Conservation (phyloP, 2,329 filamentous ascomycete genomes). For the Aspergillus terreus region DNA sequence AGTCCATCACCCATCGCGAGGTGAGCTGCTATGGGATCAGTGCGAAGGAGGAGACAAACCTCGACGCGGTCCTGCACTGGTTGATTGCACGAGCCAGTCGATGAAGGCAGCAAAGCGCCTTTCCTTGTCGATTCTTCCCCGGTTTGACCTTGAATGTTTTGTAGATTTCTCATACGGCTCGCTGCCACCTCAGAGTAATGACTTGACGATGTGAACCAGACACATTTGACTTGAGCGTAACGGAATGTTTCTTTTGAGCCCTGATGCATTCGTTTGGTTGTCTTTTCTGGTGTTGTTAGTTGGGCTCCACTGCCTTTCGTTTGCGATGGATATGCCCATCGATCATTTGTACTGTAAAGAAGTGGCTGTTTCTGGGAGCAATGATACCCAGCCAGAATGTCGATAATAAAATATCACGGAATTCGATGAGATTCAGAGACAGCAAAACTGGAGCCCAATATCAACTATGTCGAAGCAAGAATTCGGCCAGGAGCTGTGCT, state of each 20-base stretch:
- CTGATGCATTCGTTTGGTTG: neutral
- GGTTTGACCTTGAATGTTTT: constrained; percentile 9
- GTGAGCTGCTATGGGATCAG: constrained; percentile 99
- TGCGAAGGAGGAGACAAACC: constrained; percentile 97
- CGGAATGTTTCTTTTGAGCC: neutral
- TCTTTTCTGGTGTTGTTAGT: constrained; percentile 3
- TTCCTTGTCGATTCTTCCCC: neutral
- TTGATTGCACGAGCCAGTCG: constrained; percentile 83
- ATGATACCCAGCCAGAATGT: neutral
- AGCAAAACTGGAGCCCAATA: too few species aligned
- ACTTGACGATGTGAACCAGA: constrained; percentile 44
- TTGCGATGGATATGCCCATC: constrained; percentile 6
- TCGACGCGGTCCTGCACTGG: constrained; percentile 95
- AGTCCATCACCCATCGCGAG: constrained; percentile 83
- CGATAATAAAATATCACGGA: neutral
- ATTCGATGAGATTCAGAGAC: neutral
- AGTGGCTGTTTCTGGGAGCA: neutral
- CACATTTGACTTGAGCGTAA: constrained; percentile 13
- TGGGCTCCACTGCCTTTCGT: neutral
- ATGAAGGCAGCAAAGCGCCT: constrained; percentile 39
- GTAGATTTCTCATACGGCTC: constrained; percentile 26
- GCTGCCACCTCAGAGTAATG: constrained; percentile 43
- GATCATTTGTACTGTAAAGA: neutral
- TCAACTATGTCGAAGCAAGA: neutral
- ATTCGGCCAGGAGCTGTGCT: neutral